Percentiles rank a stretch among this genome's conserved stretches.
phyloP scores from a whole-genome alignment of 306 rosid species.

The Clitoria ternatea region DNA sequence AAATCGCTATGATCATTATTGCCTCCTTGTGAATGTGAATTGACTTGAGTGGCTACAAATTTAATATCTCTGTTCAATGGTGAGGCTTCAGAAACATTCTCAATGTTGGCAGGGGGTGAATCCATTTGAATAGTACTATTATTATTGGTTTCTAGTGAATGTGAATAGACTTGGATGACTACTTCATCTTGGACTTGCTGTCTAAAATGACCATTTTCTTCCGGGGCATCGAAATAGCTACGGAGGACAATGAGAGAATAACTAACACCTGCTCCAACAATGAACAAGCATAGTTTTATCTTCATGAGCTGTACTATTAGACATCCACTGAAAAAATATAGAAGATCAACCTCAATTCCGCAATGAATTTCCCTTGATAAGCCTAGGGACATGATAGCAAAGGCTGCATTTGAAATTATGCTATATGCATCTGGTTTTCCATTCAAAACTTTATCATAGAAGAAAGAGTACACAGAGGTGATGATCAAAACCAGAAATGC shows the following conservation, averaged over 20 bases:
- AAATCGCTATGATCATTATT: background rate
- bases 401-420: no score
- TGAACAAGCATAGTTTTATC: background rate
- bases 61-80: no score
- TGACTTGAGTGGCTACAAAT: background rate
- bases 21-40: background rate
- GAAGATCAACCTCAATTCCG: no score
- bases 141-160: background rate
- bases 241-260: background rate
- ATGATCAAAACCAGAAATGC: no score
- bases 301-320: constrained; percentile 1
- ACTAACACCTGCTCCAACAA: background rate
- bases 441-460: no score
- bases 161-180: background rate
- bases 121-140: no score
- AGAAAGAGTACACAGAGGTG: no score
- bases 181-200: background rate
- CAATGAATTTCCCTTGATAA: no score
- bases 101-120: no score
- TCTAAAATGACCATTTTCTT: no score
- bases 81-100: background rate
- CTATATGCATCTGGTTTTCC: no score
- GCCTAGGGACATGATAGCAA: no score
- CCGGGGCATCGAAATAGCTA: background rate
- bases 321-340: background rate